Percentiles rank a stretch among this genome's conserved stretches.
These are phyloP conservation scores for Globisporangium solare DNA, from an alignment of 352 stramenopile genomes.

Conservation along the genomic window DNA sequence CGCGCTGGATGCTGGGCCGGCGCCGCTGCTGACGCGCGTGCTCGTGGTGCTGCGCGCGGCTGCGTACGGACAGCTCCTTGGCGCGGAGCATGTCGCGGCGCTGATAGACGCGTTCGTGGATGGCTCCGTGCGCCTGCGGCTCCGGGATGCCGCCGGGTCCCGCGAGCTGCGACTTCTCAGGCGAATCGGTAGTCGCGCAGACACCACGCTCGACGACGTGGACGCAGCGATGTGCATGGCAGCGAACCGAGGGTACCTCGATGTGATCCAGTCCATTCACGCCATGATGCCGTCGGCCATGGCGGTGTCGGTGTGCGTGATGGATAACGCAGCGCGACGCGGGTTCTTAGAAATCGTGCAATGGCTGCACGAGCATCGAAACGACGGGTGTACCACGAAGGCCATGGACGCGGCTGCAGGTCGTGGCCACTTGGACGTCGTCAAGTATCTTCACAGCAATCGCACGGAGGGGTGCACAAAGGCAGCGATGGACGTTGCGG, in stretches of 20 bases:
- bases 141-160: constrained; percentile 1
- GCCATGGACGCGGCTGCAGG: constrained; percentile 8
- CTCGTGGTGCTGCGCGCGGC: constrained; percentile 6
- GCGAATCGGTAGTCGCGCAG: constrained; percentile 4
- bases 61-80: constrained; percentile 3
- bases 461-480: constrained; percentile 8
- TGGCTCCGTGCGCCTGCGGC: constrained; percentile 2
- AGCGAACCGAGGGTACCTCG: too few species aligned
- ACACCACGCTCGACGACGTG: constrained; percentile 1
- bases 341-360: constrained; percentile 3
- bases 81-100: constrained; percentile 1
- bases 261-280: too few species aligned
- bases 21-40: constrained; percentile 5
- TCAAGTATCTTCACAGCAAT: constrained; percentile 6
- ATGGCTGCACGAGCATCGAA: constrained; percentile 5
- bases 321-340: neutral
- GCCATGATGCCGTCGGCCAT: too few species aligned
- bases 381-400: neutral
- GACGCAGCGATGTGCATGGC: neutral
- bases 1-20: neutral
- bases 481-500: constrained; percentile 5
- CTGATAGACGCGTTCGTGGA: constrained; percentile 12
- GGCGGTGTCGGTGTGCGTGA: neutral
- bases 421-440: constrained; percentile 1
- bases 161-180: constrained; percentile 4